Evolutionary conservation across 805 yeast genomes (phyloP).

Genomic region (Grigorovia yakushimaensis): DNA sequence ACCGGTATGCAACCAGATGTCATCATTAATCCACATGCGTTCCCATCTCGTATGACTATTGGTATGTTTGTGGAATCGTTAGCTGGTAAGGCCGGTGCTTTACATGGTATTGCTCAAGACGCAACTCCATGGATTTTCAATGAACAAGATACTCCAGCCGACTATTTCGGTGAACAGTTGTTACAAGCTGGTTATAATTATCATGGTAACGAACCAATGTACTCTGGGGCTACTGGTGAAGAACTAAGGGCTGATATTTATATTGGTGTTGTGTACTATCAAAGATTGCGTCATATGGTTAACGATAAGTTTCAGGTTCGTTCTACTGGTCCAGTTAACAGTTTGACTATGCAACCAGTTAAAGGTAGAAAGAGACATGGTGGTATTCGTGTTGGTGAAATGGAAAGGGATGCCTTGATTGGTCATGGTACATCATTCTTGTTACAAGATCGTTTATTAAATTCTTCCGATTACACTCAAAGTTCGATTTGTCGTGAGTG

Average conservation of each 20-base stretch:
- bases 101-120: conserved; percentile 96
- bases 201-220: conserved; percentile 98
- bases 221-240: conserved; percentile 97
- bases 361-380: conserved; percentile 98
- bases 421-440: conserved; percentile 97
- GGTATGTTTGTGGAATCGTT: conserved; percentile 98
- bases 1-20: conserved; percentile 96
- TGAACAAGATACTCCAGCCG: conserved; percentile 93
- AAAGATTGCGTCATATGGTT: conserved; percentile 98
- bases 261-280: conserved; percentile 94
- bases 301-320: conserved; percentile 99
- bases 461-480: conserved; percentile 93
- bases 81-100: conserved; percentile 98
- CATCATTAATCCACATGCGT: conserved; percentile 96
- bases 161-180: conserved; percentile 92
- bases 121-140: conserved; percentile 93
- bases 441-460: conserved; percentile 86
- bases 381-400: conserved; percentile 99
- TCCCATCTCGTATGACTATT: conserved; percentile 99
- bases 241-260: conserved; percentile 93
- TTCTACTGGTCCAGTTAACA: conserved; percentile 96
- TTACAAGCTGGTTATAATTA: conserved; percentile 83
- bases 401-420: conserved; percentile 98
- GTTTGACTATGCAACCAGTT: conserved; percentile 97
- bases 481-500: conserved; percentile 83